These are phyloP conservation scores for Aspergillus ruber DNA, from an alignment of 2,329 filamentous ascomycete genomes.

Conservation along the genomic window DNA sequence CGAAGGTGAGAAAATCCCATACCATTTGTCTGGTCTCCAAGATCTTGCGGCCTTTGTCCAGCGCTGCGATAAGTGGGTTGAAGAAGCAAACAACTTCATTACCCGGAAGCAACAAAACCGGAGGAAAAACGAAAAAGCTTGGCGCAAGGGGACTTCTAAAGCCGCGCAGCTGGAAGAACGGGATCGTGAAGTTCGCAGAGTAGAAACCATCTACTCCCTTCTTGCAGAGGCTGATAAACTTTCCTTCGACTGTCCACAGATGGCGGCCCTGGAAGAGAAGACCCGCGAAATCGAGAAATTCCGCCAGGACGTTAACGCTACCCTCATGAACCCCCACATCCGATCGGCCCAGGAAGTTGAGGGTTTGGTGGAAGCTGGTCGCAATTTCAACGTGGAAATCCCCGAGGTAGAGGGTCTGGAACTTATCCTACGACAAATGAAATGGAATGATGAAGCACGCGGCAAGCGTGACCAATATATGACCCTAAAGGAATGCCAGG, in stretches of 20 bases:
- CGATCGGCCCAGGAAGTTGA: constrained; percentile 71
- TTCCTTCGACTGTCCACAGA: constrained; percentile 90
- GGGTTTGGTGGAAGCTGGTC: constrained; percentile 82
- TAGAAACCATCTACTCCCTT: constrained; percentile 80
- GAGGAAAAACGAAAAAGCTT: constrained; percentile 85
- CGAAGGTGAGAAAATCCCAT: constrained; percentile 95
- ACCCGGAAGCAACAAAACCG: constrained; percentile 96
- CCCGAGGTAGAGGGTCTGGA: constrained; percentile 80
- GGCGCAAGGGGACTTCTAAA: constrained; percentile 65
- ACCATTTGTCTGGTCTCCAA: constrained; percentile 74
- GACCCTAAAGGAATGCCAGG: constrained; percentile 69
- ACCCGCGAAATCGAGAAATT: constrained; percentile 79
- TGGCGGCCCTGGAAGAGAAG: constrained; percentile 75
- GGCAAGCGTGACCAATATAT: constrained; percentile 60
- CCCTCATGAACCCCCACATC: constrained; percentile 59
- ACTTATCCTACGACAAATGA: constrained; percentile 72
- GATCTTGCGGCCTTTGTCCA: constrained; percentile 86
- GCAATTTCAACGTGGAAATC: constrained; percentile 83
- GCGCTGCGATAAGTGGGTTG: constrained; percentile 94
- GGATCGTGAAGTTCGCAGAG: constrained; percentile 75
- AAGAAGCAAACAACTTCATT: constrained; percentile 93
- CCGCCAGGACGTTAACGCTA: constrained; percentile 65
- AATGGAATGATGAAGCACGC: constrained; percentile 77
- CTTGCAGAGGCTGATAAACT: constrained; percentile 77
- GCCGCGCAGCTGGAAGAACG: constrained; percentile 77